Evolutionary conservation across 805 yeast genomes (phyloP).

Genomic region (Candida railenensis): DNA sequence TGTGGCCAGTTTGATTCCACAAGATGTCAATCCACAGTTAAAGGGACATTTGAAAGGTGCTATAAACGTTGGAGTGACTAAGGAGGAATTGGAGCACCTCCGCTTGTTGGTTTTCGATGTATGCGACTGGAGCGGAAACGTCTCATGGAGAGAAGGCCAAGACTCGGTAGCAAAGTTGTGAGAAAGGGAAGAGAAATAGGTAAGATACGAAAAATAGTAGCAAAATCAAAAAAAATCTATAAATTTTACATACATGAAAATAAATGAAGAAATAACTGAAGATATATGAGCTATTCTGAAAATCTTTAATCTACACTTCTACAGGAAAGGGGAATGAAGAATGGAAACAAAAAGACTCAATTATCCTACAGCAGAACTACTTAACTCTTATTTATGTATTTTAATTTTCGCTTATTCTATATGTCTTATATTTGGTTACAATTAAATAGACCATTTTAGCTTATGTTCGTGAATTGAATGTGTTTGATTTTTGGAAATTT

Average conservation of each 20-base stretch:
- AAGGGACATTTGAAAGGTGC: conserved; percentile 92
- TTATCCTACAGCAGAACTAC: no score
- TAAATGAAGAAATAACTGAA: no score
- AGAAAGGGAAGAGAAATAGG: not conserved
- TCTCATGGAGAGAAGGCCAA: conserved; percentile 49
- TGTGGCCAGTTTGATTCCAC: conserved; percentile 81
- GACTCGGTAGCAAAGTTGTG: conserved; percentile 51
- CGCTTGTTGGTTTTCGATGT: conserved; percentile 63
- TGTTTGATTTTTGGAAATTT: not conserved
- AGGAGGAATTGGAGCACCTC: conserved; percentile 59
- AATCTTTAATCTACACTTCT: no score
- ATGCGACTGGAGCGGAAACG: conserved; percentile 71
- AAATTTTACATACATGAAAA: no score
- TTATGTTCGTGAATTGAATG: not conserved
- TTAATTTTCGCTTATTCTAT: not conserved
- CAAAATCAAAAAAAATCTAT: no score
- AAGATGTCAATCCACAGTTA: conserved; percentile 89
- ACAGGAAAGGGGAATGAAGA: no score
- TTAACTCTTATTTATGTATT: no score
- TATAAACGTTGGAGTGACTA: conserved; percentile 68
- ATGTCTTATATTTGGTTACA: not conserved
- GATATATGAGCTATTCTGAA: no score
- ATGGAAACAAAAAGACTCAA: no score
- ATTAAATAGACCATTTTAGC: not conserved
- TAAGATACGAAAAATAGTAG: not conserved